Evolutionary conservation across 805 yeast species (phyloP), one percentile per base, ranked within the genome.

Genomic region (Barnettozyma sp.): DNA sequence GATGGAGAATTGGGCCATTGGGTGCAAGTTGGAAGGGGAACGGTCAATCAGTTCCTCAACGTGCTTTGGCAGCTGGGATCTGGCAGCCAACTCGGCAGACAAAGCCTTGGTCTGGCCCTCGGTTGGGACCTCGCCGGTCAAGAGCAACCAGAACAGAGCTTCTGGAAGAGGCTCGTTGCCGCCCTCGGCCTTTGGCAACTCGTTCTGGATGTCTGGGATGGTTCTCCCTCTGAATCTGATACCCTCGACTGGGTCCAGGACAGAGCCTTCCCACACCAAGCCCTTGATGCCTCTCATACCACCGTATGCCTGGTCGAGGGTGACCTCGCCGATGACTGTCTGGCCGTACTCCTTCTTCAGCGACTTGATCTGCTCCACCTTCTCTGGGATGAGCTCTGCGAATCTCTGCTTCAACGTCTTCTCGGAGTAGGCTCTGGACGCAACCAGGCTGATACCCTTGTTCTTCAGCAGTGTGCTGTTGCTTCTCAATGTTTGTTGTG

Each of bases 401-500:
- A 92, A 88, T 61, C 94, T 80, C 66, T 92, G 95, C 67, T 92
- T 92, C 55, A 92, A 73, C 46, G 96, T 79, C 71, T 74, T 58
- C 37, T 56, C 60, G n/a, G 43, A 45, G 45, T 51, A 51, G n/a
- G 44, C 36, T 51, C 56, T 52, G 21, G 47, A 38, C 28, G 52
- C 52, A 24, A 35, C 14, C 14, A 39, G 24, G 36, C 35, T 35
- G 10, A 39, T 22, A 24, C 42, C 36, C 25, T 39, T 39, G 35
- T 31, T 32, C 23, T 32, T 39, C 24, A 39, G 22, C 19, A 37
- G 36, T 27, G 26, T 7, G 16, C 28, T 24, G 11, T 33, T 14
- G 34, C 28, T 39, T 8, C 34, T 29, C 7, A 39, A 31, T n/a
- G n/a, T n/a, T n/a, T n/a, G n/a, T 34, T 39, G 42, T 5, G 42